Evolutionary conservation across 2,329 filamentous ascomycete genomes (phyloP), one percentile per base, ranked within the genome.

Genomic region (Colletotrichum sidae): DNA sequence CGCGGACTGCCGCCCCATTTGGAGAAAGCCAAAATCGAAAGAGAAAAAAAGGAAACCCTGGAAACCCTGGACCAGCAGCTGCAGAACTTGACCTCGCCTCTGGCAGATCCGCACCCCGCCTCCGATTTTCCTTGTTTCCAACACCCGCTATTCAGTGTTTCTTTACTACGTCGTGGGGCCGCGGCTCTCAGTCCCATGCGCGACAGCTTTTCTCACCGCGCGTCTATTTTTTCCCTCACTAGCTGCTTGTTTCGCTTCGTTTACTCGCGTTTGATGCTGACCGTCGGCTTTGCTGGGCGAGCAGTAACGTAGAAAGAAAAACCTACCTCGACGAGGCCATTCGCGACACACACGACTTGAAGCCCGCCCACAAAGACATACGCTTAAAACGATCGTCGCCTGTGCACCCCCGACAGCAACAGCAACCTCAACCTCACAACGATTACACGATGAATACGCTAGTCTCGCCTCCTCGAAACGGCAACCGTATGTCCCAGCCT

Each of bases 381-480:
- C 25, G 25, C 25, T 25, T 25, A 25, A 25, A 25, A 25, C 25
- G 25, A 25, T 25, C 25, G 25, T 25, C 25, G 25, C 25, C 25
- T 25, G 25, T 25, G 25, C 25, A 25, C 25, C 25, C 25, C 25
- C 25, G 25, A 25, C 25, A 25, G 25, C 25, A 25, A 25, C 90
- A 94, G 79, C 89, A 92, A 79, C 92, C 92, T 71, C 88, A 5
- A 25, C 4, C 92, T 60, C 88, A 90, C 72, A 91, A 90, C 80
- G 93, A 97, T 74, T 81, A 88, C 73, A 83, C 90, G 70, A 92
- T 94, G 81, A 88, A 90, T 75, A 88, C 89, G 70, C 88, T 93
- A 78, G 89, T 90, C 73, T 90, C 92, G 73, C 90, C 92, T 74
- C 87, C 88, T 72, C 89, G 92, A 76, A 91, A 91, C 78, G 86